Base-by-base conservation (phyloP, 257 asterid species). In the Striga asiatica region DNA sequence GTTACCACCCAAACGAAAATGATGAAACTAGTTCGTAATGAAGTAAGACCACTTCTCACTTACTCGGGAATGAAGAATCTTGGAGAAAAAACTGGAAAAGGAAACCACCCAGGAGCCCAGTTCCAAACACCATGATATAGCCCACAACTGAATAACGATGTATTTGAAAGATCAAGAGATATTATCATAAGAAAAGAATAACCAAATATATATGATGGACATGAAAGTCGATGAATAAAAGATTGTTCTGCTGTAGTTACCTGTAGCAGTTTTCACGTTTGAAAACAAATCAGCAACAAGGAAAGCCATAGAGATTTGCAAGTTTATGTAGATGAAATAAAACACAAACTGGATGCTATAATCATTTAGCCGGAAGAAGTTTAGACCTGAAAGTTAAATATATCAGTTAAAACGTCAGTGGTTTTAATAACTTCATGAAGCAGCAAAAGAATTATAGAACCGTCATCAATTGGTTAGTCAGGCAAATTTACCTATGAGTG, bases 331-430 rank as follows among this genome's bases (percentile, higher is more conserved):
- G 78, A 92, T 70, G 79, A 88, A 92, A 64, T 80, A 92, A 66
- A 92, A 92, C 50, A 81, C 93, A 42, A 82, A 78, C 74, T 88
- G 97, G 86, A 92, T 88, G 77, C 88, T 76, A 67, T 88, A 88
- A 72, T 75, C 93, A 50, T 92, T 92, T 21, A 82, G 77, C 2
- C 81, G 77, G 81, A 92, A 88, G 81, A 92, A 84, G 57, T 84
- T 88, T 55, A 92, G 66, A 42, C 95, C 99, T 84, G 95, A 64
- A 79, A 74, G 19, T 13, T 60, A 56, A 53, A 25, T 34, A 37
- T 35, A 52, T 8, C 29, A 27, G 27, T 46, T 19, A 46, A 46
- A 46, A 19, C 19, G 10, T 19, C 10, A 3, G 20, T 16, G 60
- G 7, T 43, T 35, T 60, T 63, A 62, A 31, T 67, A 35, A 29